phyloP scores from a whole-genome alignment of 2,329 filamentous ascomycete genomes.

The Pseudocercospora fijiensis region DNA sequence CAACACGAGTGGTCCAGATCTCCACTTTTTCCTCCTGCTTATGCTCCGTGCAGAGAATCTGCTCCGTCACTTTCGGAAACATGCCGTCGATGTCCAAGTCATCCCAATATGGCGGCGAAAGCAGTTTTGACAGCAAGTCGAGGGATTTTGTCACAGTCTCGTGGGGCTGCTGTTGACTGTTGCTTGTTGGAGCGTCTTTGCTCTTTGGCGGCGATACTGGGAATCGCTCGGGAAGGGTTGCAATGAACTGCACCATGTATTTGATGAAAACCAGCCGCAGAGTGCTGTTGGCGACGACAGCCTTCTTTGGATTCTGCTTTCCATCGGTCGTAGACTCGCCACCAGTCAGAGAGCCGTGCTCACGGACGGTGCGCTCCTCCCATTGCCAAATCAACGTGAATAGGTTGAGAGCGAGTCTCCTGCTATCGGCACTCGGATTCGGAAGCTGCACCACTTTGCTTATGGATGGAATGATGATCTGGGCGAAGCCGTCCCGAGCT shows the following conservation, averaged over 20 bases:
- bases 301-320: constrained; percentile 30
- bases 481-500: constrained; percentile 84
- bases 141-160: constrained; percentile 87
- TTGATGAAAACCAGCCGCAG: constrained; percentile 82
- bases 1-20: constrained; percentile 78
- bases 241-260: constrained; percentile 94
- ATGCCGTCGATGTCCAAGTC: constrained; percentile 82
- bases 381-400: constrained; percentile 89
- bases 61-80: constrained; percentile 85
- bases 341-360: constrained; percentile 45
- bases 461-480: constrained; percentile 83
- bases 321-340: constrained; percentile 29
- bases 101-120: constrained; percentile 86
- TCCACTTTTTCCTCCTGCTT: constrained; percentile 56
- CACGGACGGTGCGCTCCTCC: constrained; percentile 79
- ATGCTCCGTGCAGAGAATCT: constrained; percentile 74
- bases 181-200: constrained; percentile 49
- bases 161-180: constrained; percentile 45
- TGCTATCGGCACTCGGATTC: constrained; percentile 84
- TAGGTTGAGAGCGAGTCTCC: constrained; percentile 85
- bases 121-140: constrained; percentile 74
- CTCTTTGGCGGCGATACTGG: constrained; percentile 64
- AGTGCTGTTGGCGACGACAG: constrained; percentile 46
- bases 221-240: constrained; percentile 81
- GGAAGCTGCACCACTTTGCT: constrained; percentile 82